phyloP scores from a whole-genome alignment of 495 filamentous ascomycete species.

The Trypethelium eluteriae region DNA sequence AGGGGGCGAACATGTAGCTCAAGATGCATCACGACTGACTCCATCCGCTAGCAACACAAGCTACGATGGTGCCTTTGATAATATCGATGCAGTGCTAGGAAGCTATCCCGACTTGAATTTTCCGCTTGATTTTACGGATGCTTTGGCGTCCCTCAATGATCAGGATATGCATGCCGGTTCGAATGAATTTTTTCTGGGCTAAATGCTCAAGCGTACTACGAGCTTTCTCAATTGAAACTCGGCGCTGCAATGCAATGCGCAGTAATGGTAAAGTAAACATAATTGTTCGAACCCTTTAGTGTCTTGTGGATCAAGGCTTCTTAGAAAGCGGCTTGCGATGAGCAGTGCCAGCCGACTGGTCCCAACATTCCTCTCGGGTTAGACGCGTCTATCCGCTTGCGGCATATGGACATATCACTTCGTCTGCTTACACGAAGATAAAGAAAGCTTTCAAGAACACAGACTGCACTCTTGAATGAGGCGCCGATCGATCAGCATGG shows the following conservation, averaged over 20 bases:
- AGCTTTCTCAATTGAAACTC: too few relatives aligned
- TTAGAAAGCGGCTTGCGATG: too few relatives aligned
- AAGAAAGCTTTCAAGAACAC: neutral
- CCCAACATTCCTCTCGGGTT: neutral
- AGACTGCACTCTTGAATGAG: neutral
- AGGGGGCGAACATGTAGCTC: neutral
- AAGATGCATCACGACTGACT: neutral
- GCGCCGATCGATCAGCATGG: neutral
- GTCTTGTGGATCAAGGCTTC: neutral
- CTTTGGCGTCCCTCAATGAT: neutral
- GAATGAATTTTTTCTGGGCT: neutral
- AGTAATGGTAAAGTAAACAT: too few relatives aligned
- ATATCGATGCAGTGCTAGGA: conserved; percentile 9
- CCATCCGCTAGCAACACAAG: neutral
- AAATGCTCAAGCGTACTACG: neutral
- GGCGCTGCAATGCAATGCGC: neutral
- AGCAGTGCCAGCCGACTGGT: neutral
- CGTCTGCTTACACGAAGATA: neutral
- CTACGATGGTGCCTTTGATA: neutral
- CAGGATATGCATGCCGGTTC: neutral
- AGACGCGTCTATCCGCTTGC: neutral
- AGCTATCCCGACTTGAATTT: conserved; percentile 10
- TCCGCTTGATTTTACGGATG: conserved; percentile 2
- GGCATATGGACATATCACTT: neutral
- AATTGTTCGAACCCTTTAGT: neutral